Evolutionary conservation across 1,284 basidiomycete genomes (phyloP).

Genomic region (Serendipita sp.): DNA sequence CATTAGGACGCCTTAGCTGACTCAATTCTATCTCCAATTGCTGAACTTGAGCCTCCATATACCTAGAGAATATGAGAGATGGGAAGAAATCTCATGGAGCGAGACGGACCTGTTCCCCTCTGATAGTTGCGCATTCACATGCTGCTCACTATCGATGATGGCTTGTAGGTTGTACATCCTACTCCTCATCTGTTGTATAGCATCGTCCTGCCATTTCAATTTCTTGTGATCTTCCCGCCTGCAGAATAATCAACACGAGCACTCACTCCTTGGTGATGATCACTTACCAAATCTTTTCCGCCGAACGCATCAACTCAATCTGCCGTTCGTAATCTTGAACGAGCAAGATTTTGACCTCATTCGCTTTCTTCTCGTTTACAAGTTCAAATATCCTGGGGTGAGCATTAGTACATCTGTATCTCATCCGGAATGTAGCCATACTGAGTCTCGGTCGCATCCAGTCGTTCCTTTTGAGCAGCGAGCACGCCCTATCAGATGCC

Average conservation of each 20-base stretch:
- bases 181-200: constrained; percentile 39
- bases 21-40: background rate
- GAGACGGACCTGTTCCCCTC: constrained; percentile 37
- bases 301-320: constrained; percentile 54
- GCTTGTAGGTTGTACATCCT: constrained; percentile 50
- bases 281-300: constrained; percentile 57
- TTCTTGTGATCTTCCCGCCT: constrained; percentile 63
- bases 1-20: background rate
- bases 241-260: background rate
- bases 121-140: constrained; percentile 35
- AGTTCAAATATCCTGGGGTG: constrained; percentile 36
- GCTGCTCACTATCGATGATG: constrained; percentile 40
- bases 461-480: constrained; percentile 47
- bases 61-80: background rate
- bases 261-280: background rate
- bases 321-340: constrained; percentile 57
- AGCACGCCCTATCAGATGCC: constrained; percentile 40
- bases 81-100: constrained; percentile 2
- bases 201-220: constrained; percentile 47
- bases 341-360: constrained; percentile 56
- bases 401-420: background rate
- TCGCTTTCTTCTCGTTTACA: constrained; percentile 52
- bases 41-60: background rate
- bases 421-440: background rate
- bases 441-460: constrained; percentile 41